phyloP scores from a whole-genome alignment of 495 filamentous ascomycete genomes.

The Neurospora discreta region DNA sequence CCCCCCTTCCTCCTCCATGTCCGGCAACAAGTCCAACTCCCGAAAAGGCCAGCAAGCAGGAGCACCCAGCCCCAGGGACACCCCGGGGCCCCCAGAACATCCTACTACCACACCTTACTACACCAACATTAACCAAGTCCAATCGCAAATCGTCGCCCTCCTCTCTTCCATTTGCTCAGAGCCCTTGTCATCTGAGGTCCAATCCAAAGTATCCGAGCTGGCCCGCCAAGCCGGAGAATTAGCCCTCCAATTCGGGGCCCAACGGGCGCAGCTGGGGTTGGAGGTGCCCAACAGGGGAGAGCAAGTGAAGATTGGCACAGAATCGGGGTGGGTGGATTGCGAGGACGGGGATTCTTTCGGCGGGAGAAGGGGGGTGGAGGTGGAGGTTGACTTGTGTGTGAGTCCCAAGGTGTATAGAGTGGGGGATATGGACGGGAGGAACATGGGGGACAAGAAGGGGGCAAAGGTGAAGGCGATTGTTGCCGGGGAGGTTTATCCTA shows the following conservation, averaged over 20 bases:
- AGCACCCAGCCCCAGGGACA: background rate
- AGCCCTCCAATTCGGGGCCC: slow-evolving; percentile 16
- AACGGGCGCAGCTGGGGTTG: slow-evolving; percentile 10
- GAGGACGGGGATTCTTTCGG: slow-evolving; percentile 8
- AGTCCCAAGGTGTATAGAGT: slow-evolving; percentile 13
- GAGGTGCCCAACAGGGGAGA: slow-evolving; percentile 5
- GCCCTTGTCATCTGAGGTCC: slow-evolving; percentile 3
- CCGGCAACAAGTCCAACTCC: background rate
- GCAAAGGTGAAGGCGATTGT: slow-evolving; percentile 6
- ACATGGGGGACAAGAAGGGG: slow-evolving; percentile 1
- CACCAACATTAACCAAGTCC: slow-evolving; percentile 2
- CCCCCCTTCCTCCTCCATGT: background rate
- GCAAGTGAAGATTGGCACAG: slow-evolving; percentile 10
- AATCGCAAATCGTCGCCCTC: slow-evolving; percentile 1
- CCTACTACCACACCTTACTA: background rate
- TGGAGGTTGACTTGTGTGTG: slow-evolving; percentile 14
- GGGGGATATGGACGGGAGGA: slow-evolving; percentile 12
- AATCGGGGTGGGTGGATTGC: slow-evolving; percentile 12
- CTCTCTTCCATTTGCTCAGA: slow-evolving; percentile 1
- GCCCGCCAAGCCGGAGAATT: slow-evolving; percentile 11
- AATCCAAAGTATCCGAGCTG: slow-evolving; percentile 7
- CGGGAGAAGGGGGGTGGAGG: background rate
- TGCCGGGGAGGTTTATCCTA: slow-evolving; percentile 16
- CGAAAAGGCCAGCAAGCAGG: background rate
- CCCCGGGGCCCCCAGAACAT: background rate